A percentile compares a stretch with the other conserved stretches of the same genome.
Evolutionary conservation across 2,329 filamentous ascomycete species (phyloP).

Genomic region (Sporothrix curviconia): DNA sequence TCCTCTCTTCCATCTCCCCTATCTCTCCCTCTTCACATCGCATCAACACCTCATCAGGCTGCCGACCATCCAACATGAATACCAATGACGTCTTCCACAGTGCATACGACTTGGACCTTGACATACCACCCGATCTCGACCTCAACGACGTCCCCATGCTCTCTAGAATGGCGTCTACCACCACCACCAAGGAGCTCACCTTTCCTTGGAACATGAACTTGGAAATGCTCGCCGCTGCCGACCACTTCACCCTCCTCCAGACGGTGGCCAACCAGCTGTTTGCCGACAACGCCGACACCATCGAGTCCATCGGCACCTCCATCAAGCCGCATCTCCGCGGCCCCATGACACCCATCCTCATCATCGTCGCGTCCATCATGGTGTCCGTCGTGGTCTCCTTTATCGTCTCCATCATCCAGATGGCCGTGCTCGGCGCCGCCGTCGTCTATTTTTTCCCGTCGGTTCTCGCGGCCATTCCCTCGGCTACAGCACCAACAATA

Average conservation of each 20-base stretch:
- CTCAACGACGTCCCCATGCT: not conserved
- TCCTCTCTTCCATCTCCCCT: not conserved
- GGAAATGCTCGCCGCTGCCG: too few relatives aligned
- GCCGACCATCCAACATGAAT: conserved; percentile 5
- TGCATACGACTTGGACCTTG: not conserved
- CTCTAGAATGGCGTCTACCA: not conserved
- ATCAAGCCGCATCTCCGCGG: conserved; percentile 1
- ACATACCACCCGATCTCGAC: conserved; percentile 1
- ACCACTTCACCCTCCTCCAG: conserved; percentile 3
- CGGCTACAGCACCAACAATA: not conserved
- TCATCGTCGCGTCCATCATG: not conserved
- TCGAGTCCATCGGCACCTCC: not conserved
- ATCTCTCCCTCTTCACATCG: not conserved
- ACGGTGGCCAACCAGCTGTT: not conserved
- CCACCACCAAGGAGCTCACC: too few relatives aligned
- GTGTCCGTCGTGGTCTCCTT: conserved; percentile 6
- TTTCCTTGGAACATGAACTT: too few relatives aligned
- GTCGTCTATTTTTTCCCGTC: conserved; percentile 6
- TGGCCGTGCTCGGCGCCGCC: not conserved
- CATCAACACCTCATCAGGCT: not conserved
- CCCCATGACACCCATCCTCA: conserved; percentile 5
- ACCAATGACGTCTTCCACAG: not conserved
- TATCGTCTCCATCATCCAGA: conserved; percentile 1
- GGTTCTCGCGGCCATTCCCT: not conserved
- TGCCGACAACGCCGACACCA: not conserved